Evolutionary conservation across 208 protist species (phyloP).

Genomic region (Trypanosoma theileri): DNA sequence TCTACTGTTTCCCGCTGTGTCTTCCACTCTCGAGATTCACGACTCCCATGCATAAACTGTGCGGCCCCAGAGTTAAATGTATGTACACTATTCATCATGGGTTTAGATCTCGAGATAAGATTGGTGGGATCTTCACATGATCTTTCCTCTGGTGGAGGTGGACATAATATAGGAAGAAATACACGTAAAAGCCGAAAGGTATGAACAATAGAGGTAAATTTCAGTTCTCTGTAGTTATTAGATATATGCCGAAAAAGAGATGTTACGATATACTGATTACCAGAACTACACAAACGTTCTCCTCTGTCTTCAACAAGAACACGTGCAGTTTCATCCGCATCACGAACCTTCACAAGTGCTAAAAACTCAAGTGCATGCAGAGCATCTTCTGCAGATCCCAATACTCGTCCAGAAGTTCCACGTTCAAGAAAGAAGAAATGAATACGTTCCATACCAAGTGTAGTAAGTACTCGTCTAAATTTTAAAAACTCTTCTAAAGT

Average conservation of each 20-base stretch:
- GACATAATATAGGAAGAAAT: conserved; percentile 52
- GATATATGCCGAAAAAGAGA: conserved; percentile 31
- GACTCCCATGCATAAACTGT: neutral
- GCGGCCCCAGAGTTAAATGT: neutral
- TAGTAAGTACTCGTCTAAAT: conserved; percentile 42
- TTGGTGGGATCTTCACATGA: neutral
- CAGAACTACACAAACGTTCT: neutral
- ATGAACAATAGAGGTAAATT: conserved; percentile 73
- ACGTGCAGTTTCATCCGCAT: conserved; percentile 26
- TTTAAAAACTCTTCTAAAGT: conserved; percentile 17
- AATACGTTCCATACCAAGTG: conserved; percentile 58
- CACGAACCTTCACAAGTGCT: conserved; percentile 35
- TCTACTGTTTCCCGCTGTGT: conserved; percentile 44
- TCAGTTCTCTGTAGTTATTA: conserved; percentile 44
- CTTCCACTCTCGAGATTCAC: conserved; percentile 21
- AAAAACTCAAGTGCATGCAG: conserved; percentile 67
- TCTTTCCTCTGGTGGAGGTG: conserved; percentile 13
- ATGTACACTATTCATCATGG: neutral
- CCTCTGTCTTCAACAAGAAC: conserved; percentile 6
- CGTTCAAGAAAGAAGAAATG: conserved; percentile 58
- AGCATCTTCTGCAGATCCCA: conserved; percentile 50
- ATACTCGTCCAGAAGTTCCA: conserved; percentile 9
- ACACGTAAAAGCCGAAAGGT: conserved; percentile 70
- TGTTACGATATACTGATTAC: conserved; percentile 23
- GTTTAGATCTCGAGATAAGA: too few relatives aligned